These are phyloP conservation scores for Carex cristatella DNA, from an alignment of 176 grass and related monocot genomes.

Conservation along the genomic window DNA sequence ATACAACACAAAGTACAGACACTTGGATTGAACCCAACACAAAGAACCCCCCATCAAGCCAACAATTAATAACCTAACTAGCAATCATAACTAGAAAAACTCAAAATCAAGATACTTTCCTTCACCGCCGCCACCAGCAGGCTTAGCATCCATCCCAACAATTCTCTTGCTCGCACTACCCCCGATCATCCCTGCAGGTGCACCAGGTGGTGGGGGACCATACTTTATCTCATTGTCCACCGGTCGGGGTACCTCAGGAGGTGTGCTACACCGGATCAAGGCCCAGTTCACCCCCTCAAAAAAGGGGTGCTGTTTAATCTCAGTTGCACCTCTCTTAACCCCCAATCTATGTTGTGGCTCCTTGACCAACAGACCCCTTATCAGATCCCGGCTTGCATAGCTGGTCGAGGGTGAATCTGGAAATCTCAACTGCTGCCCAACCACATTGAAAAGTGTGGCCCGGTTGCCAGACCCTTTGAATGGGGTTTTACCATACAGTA, in stretches of 20 bases:
- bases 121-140: conserved; percentile 36
- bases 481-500: conserved; percentile 90
- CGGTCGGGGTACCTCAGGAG: conserved; percentile 70
- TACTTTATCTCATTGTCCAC: conserved; percentile 62
- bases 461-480: conserved; percentile 91
- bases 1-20: conserved; percentile 18
- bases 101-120: conserved; percentile 95
- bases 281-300: conserved; percentile 98
- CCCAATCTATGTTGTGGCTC: conserved; percentile 81
- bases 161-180: conserved; percentile 60
- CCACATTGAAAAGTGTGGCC: conserved; percentile 89
- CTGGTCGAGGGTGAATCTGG: conserved; percentile 70
- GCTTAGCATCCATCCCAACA: conserved; percentile 47
- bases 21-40: neutral
- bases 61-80: conserved; percentile 26
- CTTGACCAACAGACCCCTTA: conserved; percentile 84
- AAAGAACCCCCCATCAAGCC: conserved; percentile 2
- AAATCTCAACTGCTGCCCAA: conserved; percentile 76
- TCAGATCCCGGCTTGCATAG: conserved; percentile 69
- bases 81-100: conserved; percentile 67
- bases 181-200: neutral
- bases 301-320: conserved; percentile 94
- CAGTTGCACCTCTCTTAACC: conserved; percentile 77
- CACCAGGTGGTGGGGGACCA: conserved; percentile 20
- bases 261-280: conserved; percentile 81